These are phyloP conservation scores for Aspergillus carlsbadensis DNA, from an alignment of 495 filamentous ascomycete species.

Conservation along the genomic window DNA sequence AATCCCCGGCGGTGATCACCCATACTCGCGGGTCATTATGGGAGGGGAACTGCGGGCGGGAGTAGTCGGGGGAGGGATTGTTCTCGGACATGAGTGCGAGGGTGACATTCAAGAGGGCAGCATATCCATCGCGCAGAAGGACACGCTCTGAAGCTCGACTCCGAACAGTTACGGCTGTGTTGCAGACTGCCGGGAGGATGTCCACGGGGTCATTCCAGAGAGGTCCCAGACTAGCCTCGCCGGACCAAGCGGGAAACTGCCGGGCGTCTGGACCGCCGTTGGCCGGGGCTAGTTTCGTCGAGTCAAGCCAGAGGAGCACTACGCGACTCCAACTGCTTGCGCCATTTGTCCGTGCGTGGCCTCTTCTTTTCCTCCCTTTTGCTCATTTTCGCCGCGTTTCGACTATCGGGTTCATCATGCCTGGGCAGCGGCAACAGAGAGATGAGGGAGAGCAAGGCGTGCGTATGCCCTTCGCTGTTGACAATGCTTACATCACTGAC, in stretches of 20 bases:
- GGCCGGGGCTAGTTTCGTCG: slow-evolving; percentile 8
- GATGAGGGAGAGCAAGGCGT: slow-evolving; percentile 38
- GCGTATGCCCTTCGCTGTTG: slow-evolving; percentile 20
- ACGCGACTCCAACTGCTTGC: background rate
- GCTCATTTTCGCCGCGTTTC: slow-evolving; percentile 7
- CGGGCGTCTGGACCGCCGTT: slow-evolving; percentile 17
- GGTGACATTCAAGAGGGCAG: slow-evolving; percentile 21
- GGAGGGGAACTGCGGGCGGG: slow-evolving; percentile 54
- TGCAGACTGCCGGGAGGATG: background rate
- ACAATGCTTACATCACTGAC: slow-evolving; percentile 16
- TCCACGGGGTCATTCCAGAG: background rate
- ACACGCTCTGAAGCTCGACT: background rate
- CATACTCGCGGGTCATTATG: slow-evolving; percentile 69
- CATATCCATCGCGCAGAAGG: slow-evolving; percentile 34
- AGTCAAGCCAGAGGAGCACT: background rate
- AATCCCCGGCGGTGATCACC: slow-evolving; percentile 82
- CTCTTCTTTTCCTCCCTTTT: slow-evolving; percentile 23
- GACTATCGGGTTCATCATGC: slow-evolving; percentile 33
- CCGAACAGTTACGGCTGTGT: background rate
- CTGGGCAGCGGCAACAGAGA: slow-evolving; percentile 44
- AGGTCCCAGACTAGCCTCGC: no score
- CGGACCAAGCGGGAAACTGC: slow-evolving; percentile 20
- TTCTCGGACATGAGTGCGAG: slow-evolving; percentile 39
- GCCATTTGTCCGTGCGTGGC: slow-evolving; percentile 21
- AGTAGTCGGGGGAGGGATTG: slow-evolving; percentile 34